These are phyloP conservation scores for Ramalina intermedia DNA, from an alignment of 495 filamentous ascomycete genomes.

Conservation along the genomic window DNA sequence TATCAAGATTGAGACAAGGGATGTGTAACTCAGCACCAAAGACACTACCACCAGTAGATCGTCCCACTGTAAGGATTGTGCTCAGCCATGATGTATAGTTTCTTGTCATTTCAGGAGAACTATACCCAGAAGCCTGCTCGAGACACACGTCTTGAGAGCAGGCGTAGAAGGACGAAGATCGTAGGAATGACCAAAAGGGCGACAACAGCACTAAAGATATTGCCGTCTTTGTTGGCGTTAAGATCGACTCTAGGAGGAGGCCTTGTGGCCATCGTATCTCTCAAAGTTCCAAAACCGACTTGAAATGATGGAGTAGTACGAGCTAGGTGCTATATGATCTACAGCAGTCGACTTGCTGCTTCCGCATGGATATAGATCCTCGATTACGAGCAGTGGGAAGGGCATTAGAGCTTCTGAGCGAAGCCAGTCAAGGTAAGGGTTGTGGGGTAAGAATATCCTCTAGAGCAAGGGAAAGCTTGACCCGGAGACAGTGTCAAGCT, in stretches of 20 bases:
- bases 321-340: background rate
- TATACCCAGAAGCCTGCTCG: constrained; percentile 17
- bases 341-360: background rate
- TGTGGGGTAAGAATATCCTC: too few relatives aligned
- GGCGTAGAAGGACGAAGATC: constrained; percentile 21
- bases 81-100: too few relatives aligned
- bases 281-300: background rate
- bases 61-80: constrained; percentile 15
- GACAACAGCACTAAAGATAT: constrained; percentile 4
- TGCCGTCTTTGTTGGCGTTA: constrained; percentile 6
- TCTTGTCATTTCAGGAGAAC: too few relatives aligned
- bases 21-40: constrained; percentile 7
- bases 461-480: too few relatives aligned
- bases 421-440: too few relatives aligned
- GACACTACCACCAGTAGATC: constrained; percentile 21
- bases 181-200: constrained; percentile 20
- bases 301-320: background rate
- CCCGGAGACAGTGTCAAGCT: too few relatives aligned
- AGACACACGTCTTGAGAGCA: constrained; percentile 17
- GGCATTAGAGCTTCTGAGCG: too few relatives aligned
- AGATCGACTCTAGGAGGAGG: constrained; percentile 31
- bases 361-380: background rate
- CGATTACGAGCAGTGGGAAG: too few relatives aligned
- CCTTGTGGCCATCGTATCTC: constrained; percentile 25
- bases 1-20: constrained; percentile 2